Evolutionary conservation across 2,329 filamentous ascomycete genomes (phyloP).

Genomic region (Aspergillus tubingensis): DNA sequence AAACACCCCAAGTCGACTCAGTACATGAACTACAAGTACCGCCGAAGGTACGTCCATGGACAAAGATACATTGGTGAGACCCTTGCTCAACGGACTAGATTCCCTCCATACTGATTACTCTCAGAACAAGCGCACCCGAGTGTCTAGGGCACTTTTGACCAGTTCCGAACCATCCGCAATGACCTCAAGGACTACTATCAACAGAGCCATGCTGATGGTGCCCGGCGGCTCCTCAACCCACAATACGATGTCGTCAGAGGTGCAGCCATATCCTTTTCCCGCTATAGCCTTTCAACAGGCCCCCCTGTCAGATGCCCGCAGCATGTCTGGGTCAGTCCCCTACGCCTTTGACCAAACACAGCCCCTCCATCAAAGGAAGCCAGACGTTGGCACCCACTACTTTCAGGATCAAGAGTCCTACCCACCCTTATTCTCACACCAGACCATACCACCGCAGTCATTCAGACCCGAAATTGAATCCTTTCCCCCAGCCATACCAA

Average conservation of each 20-base stretch:
- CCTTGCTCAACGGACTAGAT: background rate
- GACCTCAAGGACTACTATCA: background rate
- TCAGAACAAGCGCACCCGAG: background rate
- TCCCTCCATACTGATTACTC: background rate
- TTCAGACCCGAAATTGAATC: background rate
- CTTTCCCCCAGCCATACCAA: background rate
- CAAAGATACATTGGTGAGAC: background rate
- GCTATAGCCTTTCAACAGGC: constrained; percentile 2
- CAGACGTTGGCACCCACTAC: background rate
- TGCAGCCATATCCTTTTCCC: constrained; percentile 2
- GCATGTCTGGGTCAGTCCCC: background rate
- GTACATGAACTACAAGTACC: constrained; percentile 1
- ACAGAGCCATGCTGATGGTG: background rate
- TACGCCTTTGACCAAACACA: constrained; percentile 5
- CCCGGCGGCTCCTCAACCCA: constrained; percentile 1
- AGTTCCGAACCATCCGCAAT: background rate
- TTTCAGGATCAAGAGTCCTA: constrained; percentile 1
- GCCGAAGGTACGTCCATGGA: background rate
- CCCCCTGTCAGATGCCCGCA: constrained; percentile 1
- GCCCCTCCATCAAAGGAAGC: background rate
- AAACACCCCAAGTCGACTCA: background rate
- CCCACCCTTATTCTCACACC: background rate
- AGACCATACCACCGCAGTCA: background rate
- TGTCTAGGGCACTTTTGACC: background rate
- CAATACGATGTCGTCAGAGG: background rate